These are phyloP conservation scores for Colletotrichum camelliae DNA, from an alignment of 2,329 filamentous ascomycete species.

Conservation along the genomic window DNA sequence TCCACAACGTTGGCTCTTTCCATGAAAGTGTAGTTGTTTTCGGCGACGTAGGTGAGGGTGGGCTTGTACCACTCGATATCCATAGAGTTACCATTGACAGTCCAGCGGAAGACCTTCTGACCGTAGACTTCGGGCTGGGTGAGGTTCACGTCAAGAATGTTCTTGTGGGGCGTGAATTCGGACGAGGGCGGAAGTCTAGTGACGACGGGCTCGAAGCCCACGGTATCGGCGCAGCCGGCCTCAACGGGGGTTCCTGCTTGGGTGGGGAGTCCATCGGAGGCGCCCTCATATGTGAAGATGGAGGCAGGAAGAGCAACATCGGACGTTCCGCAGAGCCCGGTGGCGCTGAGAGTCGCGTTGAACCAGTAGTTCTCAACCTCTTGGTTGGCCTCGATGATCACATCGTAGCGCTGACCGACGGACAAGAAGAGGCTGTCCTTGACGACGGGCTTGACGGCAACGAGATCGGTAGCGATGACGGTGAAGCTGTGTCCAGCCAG, in stretches of 20 bases:
- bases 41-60: conserved; percentile 33
- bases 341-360: conserved; percentile 35
- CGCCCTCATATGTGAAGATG: conserved; percentile 41
- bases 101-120: conserved; percentile 30
- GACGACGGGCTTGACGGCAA: conserved; percentile 55
- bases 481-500: conserved; percentile 57
- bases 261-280: conserved; percentile 32
- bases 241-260: conserved; percentile 26
- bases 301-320: conserved; percentile 36
- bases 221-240: conserved; percentile 24
- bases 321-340: conserved; percentile 33
- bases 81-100: conserved; percentile 36
- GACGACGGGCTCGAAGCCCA: conserved; percentile 28
- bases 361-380: conserved; percentile 46
- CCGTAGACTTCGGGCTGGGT: conserved; percentile 20
- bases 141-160: conserved; percentile 26
- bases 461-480: conserved; percentile 59
- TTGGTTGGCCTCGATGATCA: conserved; percentile 41
- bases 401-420: conserved; percentile 49
- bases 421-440: conserved; percentile 55
- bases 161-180: conserved; percentile 28
- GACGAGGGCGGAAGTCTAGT: conserved; percentile 25
- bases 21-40: conserved; percentile 23
- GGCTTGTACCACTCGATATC: conserved; percentile 44
- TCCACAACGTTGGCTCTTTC: conserved; percentile 25